Conservation (phyloP, 2,329 filamentous ascomycete genomes). For the Paraphoma sp. region DNA sequence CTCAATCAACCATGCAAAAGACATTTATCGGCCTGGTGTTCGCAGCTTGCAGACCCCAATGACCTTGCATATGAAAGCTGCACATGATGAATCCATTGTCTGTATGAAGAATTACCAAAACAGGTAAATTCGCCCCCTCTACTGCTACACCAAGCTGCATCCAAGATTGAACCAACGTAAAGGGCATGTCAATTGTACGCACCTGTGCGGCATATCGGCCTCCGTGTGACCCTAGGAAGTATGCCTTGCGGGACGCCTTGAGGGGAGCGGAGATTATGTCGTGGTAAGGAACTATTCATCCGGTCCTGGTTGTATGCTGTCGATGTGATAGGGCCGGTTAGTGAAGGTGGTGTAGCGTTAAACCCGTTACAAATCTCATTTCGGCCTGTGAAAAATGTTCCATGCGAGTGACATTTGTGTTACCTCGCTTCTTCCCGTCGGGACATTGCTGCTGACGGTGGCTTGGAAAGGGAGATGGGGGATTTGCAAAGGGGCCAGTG, state of each 20-base stretch:
- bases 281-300: not conserved
- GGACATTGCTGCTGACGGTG: constrained; percentile 7
- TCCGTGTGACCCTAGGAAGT: constrained; percentile 2
- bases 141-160: not conserved
- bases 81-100: not conserved
- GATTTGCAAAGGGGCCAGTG: not conserved
- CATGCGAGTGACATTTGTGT: not conserved
- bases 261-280: constrained; percentile 4
- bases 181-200: not conserved
- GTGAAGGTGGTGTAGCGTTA: not conserved
- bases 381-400: not conserved
- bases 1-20: too few species aligned
- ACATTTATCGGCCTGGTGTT: too few species aligned
- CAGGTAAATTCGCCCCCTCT: constrained; percentile 1
- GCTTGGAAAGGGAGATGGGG: not conserved
- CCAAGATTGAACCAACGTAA: not conserved
- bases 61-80: not conserved
- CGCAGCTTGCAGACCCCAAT: not conserved
- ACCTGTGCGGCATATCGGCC: not conserved
- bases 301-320: not conserved
- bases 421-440: constrained; percentile 4
- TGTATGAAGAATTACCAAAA: not conserved
- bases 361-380: not conserved
- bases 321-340: not conserved
- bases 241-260: constrained; percentile 15